Conservation (phyloP, 2,329 filamentous ascomycete genomes). For the Aureobasidium lini region DNA sequence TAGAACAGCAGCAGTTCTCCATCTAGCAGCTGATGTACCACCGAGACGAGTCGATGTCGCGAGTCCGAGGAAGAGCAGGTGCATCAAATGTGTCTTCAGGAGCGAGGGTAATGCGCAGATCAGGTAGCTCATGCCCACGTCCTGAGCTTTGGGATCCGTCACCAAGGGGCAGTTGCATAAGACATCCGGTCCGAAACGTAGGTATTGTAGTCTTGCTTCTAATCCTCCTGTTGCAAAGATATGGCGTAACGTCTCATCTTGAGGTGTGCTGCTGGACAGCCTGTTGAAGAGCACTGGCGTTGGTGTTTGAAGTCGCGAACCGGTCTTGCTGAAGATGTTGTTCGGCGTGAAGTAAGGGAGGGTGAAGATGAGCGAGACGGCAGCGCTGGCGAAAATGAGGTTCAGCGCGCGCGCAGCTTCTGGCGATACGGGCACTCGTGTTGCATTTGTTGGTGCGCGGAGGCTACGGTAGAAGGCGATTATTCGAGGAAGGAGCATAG, state of each 20-base stretch:
- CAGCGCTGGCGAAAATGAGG: slow-evolving; percentile 50
- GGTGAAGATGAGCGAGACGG: slow-evolving; percentile 49
- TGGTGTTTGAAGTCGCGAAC: slow-evolving; percentile 78
- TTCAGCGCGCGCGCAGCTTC: slow-evolving; percentile 51
- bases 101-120: slow-evolving; percentile 72
- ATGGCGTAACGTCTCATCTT: slow-evolving; percentile 58
- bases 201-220: slow-evolving; percentile 70
- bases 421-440: slow-evolving; percentile 48
- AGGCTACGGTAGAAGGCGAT: slow-evolving; percentile 57
- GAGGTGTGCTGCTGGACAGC: slow-evolving; percentile 49
- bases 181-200: slow-evolving; percentile 70
- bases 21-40: slow-evolving; percentile 56
- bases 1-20: slow-evolving; percentile 60
- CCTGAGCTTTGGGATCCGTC: slow-evolving; percentile 39
- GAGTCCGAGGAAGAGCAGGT: slow-evolving; percentile 64
- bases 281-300: slow-evolving; percentile 77
- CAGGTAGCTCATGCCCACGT: slow-evolving; percentile 58
- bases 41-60: slow-evolving; percentile 63
- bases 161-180: slow-evolving; percentile 70
- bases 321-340: slow-evolving; percentile 73
- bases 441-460: slow-evolving; percentile 33
- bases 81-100: slow-evolving; percentile 68
- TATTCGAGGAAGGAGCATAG: slow-evolving; percentile 60
- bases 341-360: slow-evolving; percentile 63
- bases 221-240: slow-evolving; percentile 57